These are phyloP conservation scores for Rhizodiscina lignyota DNA, from an alignment of 495 filamentous ascomycete genomes.

Conservation along the genomic window DNA sequence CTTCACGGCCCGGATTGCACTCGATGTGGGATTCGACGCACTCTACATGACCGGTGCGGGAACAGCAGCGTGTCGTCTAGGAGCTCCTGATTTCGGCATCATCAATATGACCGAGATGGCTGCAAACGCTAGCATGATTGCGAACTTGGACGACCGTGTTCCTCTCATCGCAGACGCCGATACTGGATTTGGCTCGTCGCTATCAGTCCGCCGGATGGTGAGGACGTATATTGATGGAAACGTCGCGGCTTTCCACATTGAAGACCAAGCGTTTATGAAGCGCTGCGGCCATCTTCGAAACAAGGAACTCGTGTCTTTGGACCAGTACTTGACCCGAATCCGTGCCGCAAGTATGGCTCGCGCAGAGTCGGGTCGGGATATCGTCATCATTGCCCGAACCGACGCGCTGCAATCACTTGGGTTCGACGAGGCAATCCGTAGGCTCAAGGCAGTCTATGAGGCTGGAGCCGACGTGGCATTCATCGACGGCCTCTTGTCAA, in stretches of 20 bases:
- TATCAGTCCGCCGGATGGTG: conserved; percentile 9
- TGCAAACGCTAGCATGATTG: conserved; percentile 43
- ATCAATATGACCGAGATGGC: conserved; percentile 41
- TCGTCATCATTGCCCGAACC: conserved; percentile 18
- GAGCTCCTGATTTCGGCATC: conserved; percentile 41
- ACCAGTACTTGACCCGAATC: conserved; percentile 12
- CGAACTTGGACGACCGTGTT: conserved; percentile 33
- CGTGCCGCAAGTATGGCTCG: conserved; percentile 8
- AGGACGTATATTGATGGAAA: conserved; percentile 11
- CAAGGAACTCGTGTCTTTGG: conserved; percentile 14
- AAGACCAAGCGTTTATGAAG: conserved; percentile 18
- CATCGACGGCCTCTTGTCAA: conserved; percentile 12
- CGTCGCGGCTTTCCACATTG: conserved; percentile 17
- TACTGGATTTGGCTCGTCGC: conserved; percentile 18
- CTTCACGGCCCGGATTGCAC: conserved; percentile 40
- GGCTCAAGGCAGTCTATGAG: conserved; percentile 10
- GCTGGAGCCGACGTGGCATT: conserved; percentile 14
- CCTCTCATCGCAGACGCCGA: conserved; percentile 40
- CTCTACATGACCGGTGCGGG: conserved; percentile 52
- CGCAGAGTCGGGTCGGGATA: conserved; percentile 7
- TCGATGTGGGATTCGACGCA: conserved; percentile 37
- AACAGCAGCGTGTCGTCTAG: conserved; percentile 39
- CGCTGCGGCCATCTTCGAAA: conserved; percentile 18
- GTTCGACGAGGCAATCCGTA: conserved; percentile 11
- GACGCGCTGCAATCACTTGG: conserved; percentile 13